Evolutionary conservation across 148 eudicot species (phyloP), one percentile per base, ranked within the genome.

Genomic region (Heliamphora exappendiculata): DNA sequence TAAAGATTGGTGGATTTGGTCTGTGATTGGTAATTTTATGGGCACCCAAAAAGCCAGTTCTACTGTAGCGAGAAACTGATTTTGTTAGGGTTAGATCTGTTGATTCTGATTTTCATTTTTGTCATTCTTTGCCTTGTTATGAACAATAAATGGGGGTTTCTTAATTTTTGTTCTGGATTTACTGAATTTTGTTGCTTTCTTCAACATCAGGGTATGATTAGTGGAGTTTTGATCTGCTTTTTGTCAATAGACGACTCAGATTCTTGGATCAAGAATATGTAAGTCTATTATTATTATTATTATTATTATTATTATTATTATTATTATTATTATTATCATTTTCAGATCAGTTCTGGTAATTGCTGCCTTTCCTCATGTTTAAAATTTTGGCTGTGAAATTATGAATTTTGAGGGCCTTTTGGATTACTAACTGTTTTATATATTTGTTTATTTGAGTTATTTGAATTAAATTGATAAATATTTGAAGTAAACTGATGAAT

Each of bases 251-350:
- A 81, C 78, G 72, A 60, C 80, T 81, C 87, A 84, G 82, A 76
- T 77, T 75, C 55, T 77, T 82, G 83, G 88, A 88, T 88, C 87
- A 82, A 68, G 79, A 80, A 57, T 68, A 64, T 86, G 91, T 86
- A 81, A 88, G 91, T 86, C 67, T 74, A 50, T 22, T 62, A 76
- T n/a, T n/a, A 64, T 76, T 59, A 1, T 33, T 47, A 26, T 60
- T 65, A 74, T 81, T 77, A 77, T 53, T 47, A 26, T 60, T 65
- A 74, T 81, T 77, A 77, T 53, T 74, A 50, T 22, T 62, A 76
- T n/a, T n/a, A 64, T 76, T 59, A 1, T 33, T 47, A 26, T 60
- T 65, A 74, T 81, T 77, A 77, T 53, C n/a, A 76, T 53, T 1
- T 5, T 24, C 19, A 57, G 14, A 22, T 55, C 29, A 55, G 14